phyloP scores from a whole-genome alignment of 2,329 filamentous ascomycete genomes.

The Ciborinia camelliae region DNA sequence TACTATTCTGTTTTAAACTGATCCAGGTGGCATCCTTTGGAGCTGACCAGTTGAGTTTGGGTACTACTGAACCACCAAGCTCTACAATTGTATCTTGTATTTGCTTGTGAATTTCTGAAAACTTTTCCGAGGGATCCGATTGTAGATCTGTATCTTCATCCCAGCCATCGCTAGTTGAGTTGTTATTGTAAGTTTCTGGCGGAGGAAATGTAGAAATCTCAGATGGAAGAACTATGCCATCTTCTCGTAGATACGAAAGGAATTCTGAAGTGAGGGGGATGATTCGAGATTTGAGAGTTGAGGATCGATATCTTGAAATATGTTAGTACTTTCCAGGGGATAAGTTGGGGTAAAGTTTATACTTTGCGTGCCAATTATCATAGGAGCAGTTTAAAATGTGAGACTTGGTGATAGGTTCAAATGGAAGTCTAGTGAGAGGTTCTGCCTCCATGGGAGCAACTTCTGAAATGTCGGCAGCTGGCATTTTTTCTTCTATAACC shows the following conservation, averaged over 20 bases:
- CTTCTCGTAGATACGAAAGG: conserved; percentile 81
- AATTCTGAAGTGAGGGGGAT: conserved; percentile 75
- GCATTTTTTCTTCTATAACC: conserved; percentile 26
- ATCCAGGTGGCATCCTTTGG: conserved; percentile 98
- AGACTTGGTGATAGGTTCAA: conserved; percentile 77
- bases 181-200: conserved; percentile 30
- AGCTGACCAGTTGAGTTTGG: conserved; percentile 96
- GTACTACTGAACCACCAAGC: conserved; percentile 80
- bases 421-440: conserved; percentile 51
- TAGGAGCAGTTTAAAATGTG: conserved; percentile 96
- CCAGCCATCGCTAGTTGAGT: conserved; percentile 54
- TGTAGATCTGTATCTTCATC: conserved; percentile 42
- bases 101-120: conserved; percentile 69
- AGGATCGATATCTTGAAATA: conserved; percentile 62
- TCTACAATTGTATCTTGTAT: conserved; percentile 76
- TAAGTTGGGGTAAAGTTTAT: conserved; percentile 27
- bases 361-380: conserved; percentile 84
- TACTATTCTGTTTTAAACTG: conserved; percentile 74
- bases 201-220: conserved; percentile 43
- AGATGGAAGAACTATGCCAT: conserved; percentile 84
- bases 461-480: conserved; percentile 26
- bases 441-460: conserved; percentile 22
- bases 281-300: conserved; percentile 81
- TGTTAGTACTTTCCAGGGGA: conserved; percentile 15
- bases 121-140: conserved; percentile 38